Percentiles rank a stretch among this genome's conserved stretches.
phyloP scores from a whole-genome alignment of 345 rosid genomes.

The Eucalyptus polyanthemos region DNA sequence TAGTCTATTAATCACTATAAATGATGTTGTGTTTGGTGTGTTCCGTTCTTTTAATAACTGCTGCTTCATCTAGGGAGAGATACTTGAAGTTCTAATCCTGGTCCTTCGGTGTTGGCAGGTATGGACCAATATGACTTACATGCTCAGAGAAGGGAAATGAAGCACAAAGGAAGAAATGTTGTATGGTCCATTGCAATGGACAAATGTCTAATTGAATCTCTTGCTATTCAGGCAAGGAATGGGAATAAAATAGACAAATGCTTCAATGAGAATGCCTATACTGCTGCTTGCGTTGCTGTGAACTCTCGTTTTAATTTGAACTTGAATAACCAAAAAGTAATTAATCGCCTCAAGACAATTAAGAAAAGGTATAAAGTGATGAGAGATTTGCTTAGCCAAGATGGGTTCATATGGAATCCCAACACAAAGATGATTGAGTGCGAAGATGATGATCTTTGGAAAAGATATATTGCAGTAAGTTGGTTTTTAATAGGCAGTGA shows the following conservation, averaged over 20 bases:
- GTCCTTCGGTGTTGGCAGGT: conserved; percentile 10
- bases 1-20: not conserved
- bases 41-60: not conserved
- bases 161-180: conserved; percentile 83
- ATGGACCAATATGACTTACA: conserved; percentile 61
- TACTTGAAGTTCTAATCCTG: not conserved
- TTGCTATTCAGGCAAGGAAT: conserved; percentile 66
- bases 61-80: not conserved
- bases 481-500: not conserved
- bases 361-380: conserved; percentile 77
- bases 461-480: conserved; percentile 65
- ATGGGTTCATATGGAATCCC: conserved; percentile 78
- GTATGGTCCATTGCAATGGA: conserved; percentile 89
- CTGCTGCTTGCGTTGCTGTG: conserved; percentile 69
- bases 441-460: conserved; percentile 71
- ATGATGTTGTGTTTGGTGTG: not conserved
- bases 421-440: conserved; percentile 56
- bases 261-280: conserved; percentile 69
- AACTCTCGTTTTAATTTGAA: conserved; percentile 55
- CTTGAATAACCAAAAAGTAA: conserved; percentile 72
- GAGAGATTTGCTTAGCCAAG: conserved; percentile 63
- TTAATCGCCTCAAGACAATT: conserved; percentile 82
- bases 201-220: conserved; percentile 79
- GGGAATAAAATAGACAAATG: conserved; percentile 81
- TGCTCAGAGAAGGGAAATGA: conserved; percentile 50